A percentile compares a stretch with the other conserved stretches of the same genome.
Conservation (phyloP, 1,284 basidiomycete species). For the Cryptococcus hybrid region DNA sequence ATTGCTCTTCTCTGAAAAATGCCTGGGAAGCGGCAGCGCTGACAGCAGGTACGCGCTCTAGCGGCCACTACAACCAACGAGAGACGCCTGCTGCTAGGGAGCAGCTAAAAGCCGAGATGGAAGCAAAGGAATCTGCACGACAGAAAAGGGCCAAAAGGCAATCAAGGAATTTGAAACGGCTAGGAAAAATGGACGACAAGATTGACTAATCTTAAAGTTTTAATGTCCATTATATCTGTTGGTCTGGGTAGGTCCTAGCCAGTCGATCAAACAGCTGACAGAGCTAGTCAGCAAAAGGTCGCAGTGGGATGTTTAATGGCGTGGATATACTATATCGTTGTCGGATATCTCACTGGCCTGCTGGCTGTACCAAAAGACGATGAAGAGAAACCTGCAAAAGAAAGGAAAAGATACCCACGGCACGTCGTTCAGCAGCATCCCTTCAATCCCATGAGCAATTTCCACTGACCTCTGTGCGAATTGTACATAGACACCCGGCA, state of each 20-base stretch:
- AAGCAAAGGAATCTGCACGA: constrained; percentile 20
- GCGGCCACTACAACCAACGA: constrained; percentile 37
- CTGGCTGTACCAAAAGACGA: constrained; percentile 23
- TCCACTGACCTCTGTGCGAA: constrained; percentile 7
- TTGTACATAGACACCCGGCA: constrained; percentile 17
- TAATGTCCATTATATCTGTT: constrained; percentile 28
- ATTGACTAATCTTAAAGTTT: constrained; percentile 28
- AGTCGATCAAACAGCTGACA: too few relatives aligned
- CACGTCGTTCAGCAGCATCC: constrained; percentile 8
- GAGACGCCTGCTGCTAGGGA: constrained; percentile 25
- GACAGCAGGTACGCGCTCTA: constrained; percentile 1
- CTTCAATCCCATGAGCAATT: neutral
- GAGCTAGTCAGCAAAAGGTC: constrained; percentile 19
- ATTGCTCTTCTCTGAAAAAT: neutral
- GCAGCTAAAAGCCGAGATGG: constrained; percentile 21
- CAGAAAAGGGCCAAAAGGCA: constrained; percentile 23
- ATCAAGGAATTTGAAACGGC: constrained; percentile 16
- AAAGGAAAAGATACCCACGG: constrained; percentile 27
- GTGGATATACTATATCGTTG: constrained; percentile 33
- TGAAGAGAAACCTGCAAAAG: constrained; percentile 20
- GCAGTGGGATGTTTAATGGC: constrained; percentile 30
- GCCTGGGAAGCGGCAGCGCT: neutral
- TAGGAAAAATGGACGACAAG: constrained; percentile 33
- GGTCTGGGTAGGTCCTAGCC: constrained; percentile 8
- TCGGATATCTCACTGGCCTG: constrained; percentile 23